Conservation (phyloP, 192 early-diverging fungal genomes). For the Umbelopsis sp. region DNA sequence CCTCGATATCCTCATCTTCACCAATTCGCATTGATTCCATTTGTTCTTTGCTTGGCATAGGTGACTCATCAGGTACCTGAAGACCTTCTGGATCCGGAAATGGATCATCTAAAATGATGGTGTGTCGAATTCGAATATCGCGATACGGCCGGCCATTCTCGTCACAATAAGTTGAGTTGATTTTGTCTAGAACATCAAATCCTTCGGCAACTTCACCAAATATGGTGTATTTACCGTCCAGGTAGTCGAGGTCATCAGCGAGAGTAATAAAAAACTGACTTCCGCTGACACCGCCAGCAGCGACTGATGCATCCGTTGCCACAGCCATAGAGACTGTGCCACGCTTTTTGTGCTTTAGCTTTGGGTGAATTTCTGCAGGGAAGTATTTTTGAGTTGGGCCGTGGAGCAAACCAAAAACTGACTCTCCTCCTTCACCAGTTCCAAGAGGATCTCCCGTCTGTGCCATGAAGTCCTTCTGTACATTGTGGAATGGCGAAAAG, state of each 20-base stretch:
- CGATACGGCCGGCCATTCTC: slow-evolving; percentile 71
- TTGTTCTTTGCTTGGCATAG: slow-evolving; percentile 74
- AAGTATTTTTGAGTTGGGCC: slow-evolving; percentile 66
- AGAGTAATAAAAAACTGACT: slow-evolving; percentile 91
- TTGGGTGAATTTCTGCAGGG: slow-evolving; percentile 76
- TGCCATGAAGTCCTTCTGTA: slow-evolving; percentile 79
- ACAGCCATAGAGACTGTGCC: slow-evolving; percentile 83
- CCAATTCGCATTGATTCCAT: slow-evolving; percentile 73
- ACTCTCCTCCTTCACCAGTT: slow-evolving; percentile 70
- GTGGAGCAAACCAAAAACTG: slow-evolving; percentile 67
- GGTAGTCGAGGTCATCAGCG: slow-evolving; percentile 71
- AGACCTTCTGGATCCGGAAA: slow-evolving; percentile 81
- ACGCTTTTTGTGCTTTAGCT: slow-evolving; percentile 73
- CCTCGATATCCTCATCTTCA: slow-evolving; percentile 75
- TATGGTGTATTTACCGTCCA: slow-evolving; percentile 82
- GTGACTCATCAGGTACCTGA: slow-evolving; percentile 67
- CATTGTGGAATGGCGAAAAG: slow-evolving; percentile 78
- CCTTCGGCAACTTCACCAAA: slow-evolving; percentile 93
- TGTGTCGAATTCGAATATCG: slow-evolving; percentile 91
- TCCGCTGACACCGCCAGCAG: slow-evolving; percentile 55
- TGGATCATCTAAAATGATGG: slow-evolving; percentile 91
- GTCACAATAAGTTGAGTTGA: slow-evolving; percentile 75
- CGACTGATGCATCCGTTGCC: slow-evolving; percentile 40
- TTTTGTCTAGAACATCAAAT: slow-evolving; percentile 79
- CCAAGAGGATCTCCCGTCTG: slow-evolving; percentile 78